phyloP scores from a whole-genome alignment of 495 filamentous ascomycete species.

The Daldinia caldariorum region DNA sequence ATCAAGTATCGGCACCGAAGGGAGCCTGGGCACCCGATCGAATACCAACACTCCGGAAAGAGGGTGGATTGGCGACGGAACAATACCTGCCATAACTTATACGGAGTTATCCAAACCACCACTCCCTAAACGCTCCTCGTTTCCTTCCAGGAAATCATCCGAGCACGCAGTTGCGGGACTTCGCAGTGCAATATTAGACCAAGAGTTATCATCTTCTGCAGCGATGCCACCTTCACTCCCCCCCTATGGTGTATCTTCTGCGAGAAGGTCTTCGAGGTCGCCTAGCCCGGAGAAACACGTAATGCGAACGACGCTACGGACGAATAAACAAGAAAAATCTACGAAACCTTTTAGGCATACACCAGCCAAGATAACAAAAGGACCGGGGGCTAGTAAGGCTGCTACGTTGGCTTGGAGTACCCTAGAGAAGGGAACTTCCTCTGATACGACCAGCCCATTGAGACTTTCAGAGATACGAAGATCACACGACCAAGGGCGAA shows the following conservation, averaged over 20 bases:
- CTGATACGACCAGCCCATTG: slow-evolving; percentile 27
- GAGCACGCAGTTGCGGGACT: slow-evolving; percentile 54
- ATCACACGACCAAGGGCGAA: slow-evolving; percentile 43
- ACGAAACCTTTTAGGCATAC: slow-evolving; percentile 58
- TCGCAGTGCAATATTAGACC: slow-evolving; percentile 40
- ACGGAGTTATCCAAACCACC: slow-evolving; percentile 76
- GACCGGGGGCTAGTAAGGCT: slow-evolving; percentile 77
- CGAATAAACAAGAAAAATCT: slow-evolving; percentile 67
- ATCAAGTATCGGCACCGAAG: slow-evolving; percentile 29
- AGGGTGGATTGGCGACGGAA: slow-evolving; percentile 80
- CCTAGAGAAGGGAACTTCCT: slow-evolving; percentile 31
- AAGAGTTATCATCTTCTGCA: slow-evolving; percentile 49
- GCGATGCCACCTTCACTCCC: slow-evolving; percentile 44
- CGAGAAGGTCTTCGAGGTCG: slow-evolving; percentile 63
- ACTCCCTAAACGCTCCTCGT: slow-evolving; percentile 68
- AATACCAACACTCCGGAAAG: slow-evolving; percentile 47
- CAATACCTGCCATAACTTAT: slow-evolving; percentile 81
- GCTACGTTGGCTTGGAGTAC: slow-evolving; percentile 86
- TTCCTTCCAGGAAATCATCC: slow-evolving; percentile 62
- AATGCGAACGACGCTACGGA: slow-evolving; percentile 85
- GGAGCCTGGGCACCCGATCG: slow-evolving; percentile 35
- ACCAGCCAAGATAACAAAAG: slow-evolving; percentile 48
- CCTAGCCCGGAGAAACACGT: slow-evolving; percentile 85
- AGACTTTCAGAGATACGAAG: slow-evolving; percentile 25
- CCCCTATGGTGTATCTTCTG: slow-evolving; percentile 37